Conservation (phyloP, 2,329 filamentous ascomycete genomes). For the Paecilomyces variotii region DNA sequence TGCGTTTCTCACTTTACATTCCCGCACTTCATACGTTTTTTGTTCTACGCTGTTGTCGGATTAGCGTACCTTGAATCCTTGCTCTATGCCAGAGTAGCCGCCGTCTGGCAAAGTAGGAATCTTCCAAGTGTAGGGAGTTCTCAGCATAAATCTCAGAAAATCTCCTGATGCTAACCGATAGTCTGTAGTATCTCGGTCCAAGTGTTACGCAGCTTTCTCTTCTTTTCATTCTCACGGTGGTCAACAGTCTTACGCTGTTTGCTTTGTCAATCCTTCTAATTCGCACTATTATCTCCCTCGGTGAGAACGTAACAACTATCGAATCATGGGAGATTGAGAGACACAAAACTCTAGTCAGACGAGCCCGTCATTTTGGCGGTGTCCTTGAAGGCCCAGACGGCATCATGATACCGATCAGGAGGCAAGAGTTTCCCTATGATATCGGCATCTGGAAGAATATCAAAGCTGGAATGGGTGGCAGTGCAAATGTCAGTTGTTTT, state of each 20-base stretch:
- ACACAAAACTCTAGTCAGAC: conserved; percentile 38
- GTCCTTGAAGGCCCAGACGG: conserved; percentile 53
- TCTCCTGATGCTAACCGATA: background rate
- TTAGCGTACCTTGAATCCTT: conserved; percentile 51
- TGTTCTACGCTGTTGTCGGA: conserved; percentile 51
- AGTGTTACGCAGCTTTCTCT: conserved; percentile 43
- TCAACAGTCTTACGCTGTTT: conserved; percentile 52
- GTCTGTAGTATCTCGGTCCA: conserved; percentile 50
- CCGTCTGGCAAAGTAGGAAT: conserved; percentile 48
- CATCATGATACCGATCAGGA: conserved; percentile 43
- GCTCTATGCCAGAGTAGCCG: conserved; percentile 43
- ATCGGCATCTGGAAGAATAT: conserved; percentile 56
- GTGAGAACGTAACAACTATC: conserved; percentile 55
- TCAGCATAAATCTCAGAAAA: background rate
- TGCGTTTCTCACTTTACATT: conserved; percentile 59
- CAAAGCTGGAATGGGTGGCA: conserved; percentile 51
- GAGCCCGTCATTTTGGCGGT: conserved; percentile 46
- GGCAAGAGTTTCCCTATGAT: conserved; percentile 60
- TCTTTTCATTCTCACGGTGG: conserved; percentile 46
- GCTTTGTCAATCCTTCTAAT: conserved; percentile 47
- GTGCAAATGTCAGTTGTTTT: conserved; percentile 32
- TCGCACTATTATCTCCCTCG: conserved; percentile 47
- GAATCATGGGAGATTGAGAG: conserved; percentile 54
- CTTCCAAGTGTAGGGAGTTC: conserved; percentile 46
- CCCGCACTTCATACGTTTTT: conserved; percentile 57